A percentile compares a stretch with the other conserved stretches of the same genome.
Evolutionary conservation across 805 yeast genomes (phyloP).

Genomic region (Saturnispora saitoi): DNA sequence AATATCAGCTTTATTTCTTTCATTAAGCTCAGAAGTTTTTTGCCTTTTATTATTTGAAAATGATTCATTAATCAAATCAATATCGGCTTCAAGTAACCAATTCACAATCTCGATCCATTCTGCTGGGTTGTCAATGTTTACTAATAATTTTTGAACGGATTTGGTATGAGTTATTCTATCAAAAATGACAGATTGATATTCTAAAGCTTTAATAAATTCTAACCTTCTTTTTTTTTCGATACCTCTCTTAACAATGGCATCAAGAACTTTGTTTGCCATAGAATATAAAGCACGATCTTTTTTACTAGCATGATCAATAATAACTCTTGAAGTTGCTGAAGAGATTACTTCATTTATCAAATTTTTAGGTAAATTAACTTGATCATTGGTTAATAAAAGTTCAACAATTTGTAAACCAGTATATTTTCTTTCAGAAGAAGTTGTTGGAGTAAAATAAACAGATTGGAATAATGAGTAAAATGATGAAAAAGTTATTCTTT

Average conservation of each 20-base stretch:
- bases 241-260: constrained; percentile 33
- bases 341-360: constrained; percentile 35
- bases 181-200: constrained; percentile 58
- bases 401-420: constrained; percentile 75
- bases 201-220: constrained; percentile 24
- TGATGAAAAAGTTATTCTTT: constrained; percentile 38
- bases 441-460: constrained; percentile 60
- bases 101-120: constrained; percentile 9
- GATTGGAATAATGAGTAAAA: constrained; percentile 85
- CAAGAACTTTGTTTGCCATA: constrained; percentile 47
- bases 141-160: constrained; percentile 41
- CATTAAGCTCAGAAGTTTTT: constrained; percentile 1
- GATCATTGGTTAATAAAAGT: constrained; percentile 31
- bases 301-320: constrained; percentile 70
- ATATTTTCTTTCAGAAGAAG: constrained; percentile 80
- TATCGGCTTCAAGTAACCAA: constrained; percentile 11
- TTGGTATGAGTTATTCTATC: constrained; percentile 72
- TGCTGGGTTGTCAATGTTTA: constrained; percentile 4
- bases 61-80: background rate
- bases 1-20: constrained; percentile 9
- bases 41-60: constrained; percentile 10
- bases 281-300: constrained; percentile 57
- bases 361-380: constrained; percentile 11
- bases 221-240: constrained; percentile 30
- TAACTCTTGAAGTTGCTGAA: constrained; percentile 58